These are phyloP conservation scores for Diaporthe nobilis DNA, from an alignment of 2,329 filamentous ascomycete species.

Conservation along the genomic window DNA sequence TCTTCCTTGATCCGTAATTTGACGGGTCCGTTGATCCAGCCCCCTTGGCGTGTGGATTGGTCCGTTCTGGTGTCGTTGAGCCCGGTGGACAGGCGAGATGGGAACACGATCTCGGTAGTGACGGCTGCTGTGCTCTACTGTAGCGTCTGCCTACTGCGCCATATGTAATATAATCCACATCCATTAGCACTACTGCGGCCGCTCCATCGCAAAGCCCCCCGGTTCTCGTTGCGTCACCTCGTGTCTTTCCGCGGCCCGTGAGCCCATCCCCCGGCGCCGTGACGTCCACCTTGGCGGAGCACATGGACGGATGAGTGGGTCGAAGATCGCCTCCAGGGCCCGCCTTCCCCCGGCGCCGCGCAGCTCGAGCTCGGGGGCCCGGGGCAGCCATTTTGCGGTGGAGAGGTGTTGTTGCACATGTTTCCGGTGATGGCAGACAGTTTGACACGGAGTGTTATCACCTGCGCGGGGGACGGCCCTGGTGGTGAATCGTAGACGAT, in stretches of 20 bases:
- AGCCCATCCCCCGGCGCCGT: constrained; percentile 3
- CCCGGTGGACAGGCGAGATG: neutral
- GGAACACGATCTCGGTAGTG: neutral
- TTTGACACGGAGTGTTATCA: no score
- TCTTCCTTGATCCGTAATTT: neutral
- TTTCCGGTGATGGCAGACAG: neutral
- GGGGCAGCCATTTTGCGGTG: neutral
- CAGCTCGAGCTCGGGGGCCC: no score
- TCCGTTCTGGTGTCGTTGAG: neutral
- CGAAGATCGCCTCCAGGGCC: neutral
- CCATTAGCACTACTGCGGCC: neutral
- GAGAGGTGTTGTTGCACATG: neutral
- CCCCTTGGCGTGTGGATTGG: neutral
- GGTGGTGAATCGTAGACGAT: neutral
- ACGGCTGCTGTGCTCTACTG: neutral
- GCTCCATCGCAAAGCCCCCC: neutral
- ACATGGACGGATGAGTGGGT: neutral
- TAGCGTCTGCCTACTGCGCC: neutral
- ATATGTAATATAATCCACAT: neutral
- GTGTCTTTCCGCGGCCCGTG: neutral
- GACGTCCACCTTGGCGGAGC: neutral
- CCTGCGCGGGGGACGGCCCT: neutral
- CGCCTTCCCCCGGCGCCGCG: neutral
- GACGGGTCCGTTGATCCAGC: neutral
- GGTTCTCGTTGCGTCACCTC: constrained; percentile 18